Base-by-base conservation (phyloP, 2,329 filamentous ascomycete genomes). In the Zarea fungicola region DNA sequence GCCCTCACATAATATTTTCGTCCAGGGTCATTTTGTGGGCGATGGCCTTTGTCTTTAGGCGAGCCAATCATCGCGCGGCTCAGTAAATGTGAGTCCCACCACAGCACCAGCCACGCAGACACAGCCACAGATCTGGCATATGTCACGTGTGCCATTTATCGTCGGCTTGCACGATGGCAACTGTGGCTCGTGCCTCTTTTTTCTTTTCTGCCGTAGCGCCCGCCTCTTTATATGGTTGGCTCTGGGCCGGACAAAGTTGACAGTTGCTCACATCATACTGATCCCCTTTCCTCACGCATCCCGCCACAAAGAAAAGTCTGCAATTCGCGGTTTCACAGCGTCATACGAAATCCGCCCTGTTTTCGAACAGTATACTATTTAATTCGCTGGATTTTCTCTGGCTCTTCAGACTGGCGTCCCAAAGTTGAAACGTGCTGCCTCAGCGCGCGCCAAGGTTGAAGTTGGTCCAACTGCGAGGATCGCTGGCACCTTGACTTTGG, bases 11-110 rank as follows among this genome's bases (percentile, higher is more conserved):
- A 44, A 39, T 44, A 40, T 41, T 50, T 45, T 50, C 45, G n/a
- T n/a, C n/a, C n/a, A n/a, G n/a, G n/a, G n/a, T 26, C 35, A 37
- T 6, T 50, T 50, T 50, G 48, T 50, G 48, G 41, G 48, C 22
- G 23, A 23, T 9, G 25, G 21, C 11, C 11, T 13, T 8, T 34
- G 21, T 48, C 21, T 42, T 53, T 60, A 60, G 55, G 57, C 59
- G 59, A 61, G 53, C 40, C 53, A 54, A 34, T 50, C 46, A 36
- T 18, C 58, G 59, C 56, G 57, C 32, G 46, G 36, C 22, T n/a
- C 16, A 34, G 14, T 8, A 23, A 21, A 39, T 49, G 26, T 23
- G 22, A 31, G 11, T 13, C 23, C 21, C 19, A 49, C 34, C 5
- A 5, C 1, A 13, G 5, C 34, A 54, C 22, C 19, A 55, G 48